A percentile compares a stretch with the other conserved stretches of the same genome.
Conservation (phyloP, 208 protist genomes). For the Tritrichomonas foetus region DNA sequence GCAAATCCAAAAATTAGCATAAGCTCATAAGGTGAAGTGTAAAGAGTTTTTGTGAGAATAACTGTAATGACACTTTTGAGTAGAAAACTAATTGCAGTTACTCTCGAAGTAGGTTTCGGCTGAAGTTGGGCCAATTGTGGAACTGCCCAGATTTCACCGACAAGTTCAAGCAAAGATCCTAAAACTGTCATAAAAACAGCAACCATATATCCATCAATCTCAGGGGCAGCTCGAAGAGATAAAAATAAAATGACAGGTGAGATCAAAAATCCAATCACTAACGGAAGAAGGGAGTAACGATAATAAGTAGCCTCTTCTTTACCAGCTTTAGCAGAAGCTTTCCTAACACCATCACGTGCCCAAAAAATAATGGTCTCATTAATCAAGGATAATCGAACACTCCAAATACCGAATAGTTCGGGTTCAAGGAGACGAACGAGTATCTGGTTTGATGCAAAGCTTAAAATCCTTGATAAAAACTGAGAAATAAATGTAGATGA, state of each 20-base stretch:
- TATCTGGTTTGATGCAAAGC: background rate
- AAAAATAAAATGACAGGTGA: background rate
- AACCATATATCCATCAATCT: background rate
- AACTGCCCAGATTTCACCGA: constrained; percentile 22
- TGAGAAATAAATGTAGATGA: background rate
- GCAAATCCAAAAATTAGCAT: background rate
- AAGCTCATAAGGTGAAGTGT: background rate
- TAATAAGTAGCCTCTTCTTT: background rate
- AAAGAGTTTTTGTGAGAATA: background rate
- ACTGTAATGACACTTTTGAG: background rate
- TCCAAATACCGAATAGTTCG: background rate
- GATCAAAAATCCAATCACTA: background rate
- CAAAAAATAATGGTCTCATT: constrained; percentile 33
- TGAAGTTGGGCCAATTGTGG: background rate
- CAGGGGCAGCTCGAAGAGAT: background rate
- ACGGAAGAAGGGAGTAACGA: background rate
- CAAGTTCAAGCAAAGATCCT: background rate
- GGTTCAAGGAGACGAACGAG: background rate
- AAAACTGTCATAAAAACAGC: background rate
- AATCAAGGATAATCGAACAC: background rate
- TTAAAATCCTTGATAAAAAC: background rate
- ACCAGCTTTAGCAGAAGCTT: background rate
- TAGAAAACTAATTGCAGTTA: background rate
- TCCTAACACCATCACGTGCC: background rate
- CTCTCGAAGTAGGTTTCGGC: background rate